Percentiles rank a stretch among this genome's conserved stretches.
phyloP scores from a whole-genome alignment of 2,329 filamentous ascomycete species.

The Hysterium pulicare region DNA sequence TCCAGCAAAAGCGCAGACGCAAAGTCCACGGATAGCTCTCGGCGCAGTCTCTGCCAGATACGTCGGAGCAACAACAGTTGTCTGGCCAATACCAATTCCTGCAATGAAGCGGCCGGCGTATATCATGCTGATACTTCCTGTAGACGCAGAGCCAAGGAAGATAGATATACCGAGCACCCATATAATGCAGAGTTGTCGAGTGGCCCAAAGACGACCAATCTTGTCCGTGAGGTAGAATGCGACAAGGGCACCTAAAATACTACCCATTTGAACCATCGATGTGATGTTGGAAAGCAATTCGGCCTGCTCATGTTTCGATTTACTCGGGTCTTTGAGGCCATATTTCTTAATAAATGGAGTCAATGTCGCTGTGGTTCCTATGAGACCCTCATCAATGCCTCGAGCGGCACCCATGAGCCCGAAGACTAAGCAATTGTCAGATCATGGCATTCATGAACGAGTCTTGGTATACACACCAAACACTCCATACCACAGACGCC shows the following conservation, averaged over 20 bases:
- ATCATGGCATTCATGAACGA: background rate
- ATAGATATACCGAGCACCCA: slow-evolving; percentile 43
- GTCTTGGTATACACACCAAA: slow-evolving; percentile 39
- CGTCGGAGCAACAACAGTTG: slow-evolving; percentile 65
- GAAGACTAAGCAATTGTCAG: slow-evolving; percentile 43
- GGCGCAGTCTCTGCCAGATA: slow-evolving; percentile 73
- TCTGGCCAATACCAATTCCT: slow-evolving; percentile 64
- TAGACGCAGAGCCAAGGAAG: slow-evolving; percentile 35
- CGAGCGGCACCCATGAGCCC: slow-evolving; percentile 73
- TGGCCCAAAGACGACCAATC: slow-evolving; percentile 43
- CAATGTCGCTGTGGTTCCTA: slow-evolving; percentile 58
- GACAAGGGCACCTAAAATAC: slow-evolving; percentile 66
- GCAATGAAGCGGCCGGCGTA: slow-evolving; percentile 66
- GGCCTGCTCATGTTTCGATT: slow-evolving; percentile 28
- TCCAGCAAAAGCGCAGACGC: slow-evolving; percentile 67
- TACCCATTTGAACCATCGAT: slow-evolving; percentile 78
- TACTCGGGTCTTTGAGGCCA: slow-evolving; percentile 30
- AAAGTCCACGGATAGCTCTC: slow-evolving; percentile 66
- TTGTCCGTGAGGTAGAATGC: slow-evolving; percentile 50
- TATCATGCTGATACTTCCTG: slow-evolving; percentile 46
- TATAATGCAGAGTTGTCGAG: slow-evolving; percentile 39
- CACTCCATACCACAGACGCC: slow-evolving; percentile 74
- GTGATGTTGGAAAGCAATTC: slow-evolving; percentile 62
- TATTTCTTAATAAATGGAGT: slow-evolving; percentile 35
- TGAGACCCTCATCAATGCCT: slow-evolving; percentile 77